Evolutionary conservation across 1,139 yeast genomes (phyloP).

Genomic region (Candida pseudocylindracea): DNA sequence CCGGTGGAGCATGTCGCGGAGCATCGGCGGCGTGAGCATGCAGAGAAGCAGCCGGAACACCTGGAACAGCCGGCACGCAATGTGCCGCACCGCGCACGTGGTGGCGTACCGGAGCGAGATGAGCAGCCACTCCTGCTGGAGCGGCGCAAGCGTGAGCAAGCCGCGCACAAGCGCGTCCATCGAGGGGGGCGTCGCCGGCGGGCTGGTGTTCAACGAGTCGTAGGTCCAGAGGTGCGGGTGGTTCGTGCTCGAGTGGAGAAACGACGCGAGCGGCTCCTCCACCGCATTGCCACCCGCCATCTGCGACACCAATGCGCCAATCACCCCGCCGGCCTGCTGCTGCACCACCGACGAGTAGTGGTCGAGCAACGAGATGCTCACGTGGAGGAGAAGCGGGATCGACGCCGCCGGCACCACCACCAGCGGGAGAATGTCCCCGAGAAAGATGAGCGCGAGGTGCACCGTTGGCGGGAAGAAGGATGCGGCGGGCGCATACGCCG

Average conservation of each 20-base stretch:
- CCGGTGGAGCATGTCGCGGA: conserved; percentile 84
- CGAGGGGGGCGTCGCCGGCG: conserved; percentile 71
- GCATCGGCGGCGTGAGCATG: conserved; percentile 68
- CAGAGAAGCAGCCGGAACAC: conserved; percentile 64
- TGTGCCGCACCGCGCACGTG: conserved; percentile 88
- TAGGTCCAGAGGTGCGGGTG: conserved; percentile 47
- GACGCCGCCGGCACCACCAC: too few relatives aligned
- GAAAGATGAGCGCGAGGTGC: too few relatives aligned
- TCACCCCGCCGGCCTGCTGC: conserved; percentile 60
- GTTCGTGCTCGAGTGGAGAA: conserved; percentile 24
- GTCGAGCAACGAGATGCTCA: conserved; percentile 60
- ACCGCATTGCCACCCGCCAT: conserved; percentile 33
- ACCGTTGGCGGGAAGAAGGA: too few relatives aligned
- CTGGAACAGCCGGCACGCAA: conserved; percentile 93
- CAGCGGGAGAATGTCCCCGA: too few relatives aligned
- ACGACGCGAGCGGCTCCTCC: conserved; percentile 26
- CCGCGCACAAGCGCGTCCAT: conserved; percentile 67
- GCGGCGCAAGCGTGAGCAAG: conserved; percentile 23
- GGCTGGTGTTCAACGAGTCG: conserved; percentile 62
- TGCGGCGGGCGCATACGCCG: too few relatives aligned
- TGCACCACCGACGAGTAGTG: conserved; percentile 72
- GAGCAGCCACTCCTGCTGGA: conserved; percentile 70
- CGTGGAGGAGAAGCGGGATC: conserved; percentile 63
- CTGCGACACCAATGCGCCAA: conserved; percentile 52
- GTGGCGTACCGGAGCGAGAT: conserved; percentile 88